phyloP scores from a whole-genome alignment of 176 grass and related monocot genomes.

The Carex parvula region DNA sequence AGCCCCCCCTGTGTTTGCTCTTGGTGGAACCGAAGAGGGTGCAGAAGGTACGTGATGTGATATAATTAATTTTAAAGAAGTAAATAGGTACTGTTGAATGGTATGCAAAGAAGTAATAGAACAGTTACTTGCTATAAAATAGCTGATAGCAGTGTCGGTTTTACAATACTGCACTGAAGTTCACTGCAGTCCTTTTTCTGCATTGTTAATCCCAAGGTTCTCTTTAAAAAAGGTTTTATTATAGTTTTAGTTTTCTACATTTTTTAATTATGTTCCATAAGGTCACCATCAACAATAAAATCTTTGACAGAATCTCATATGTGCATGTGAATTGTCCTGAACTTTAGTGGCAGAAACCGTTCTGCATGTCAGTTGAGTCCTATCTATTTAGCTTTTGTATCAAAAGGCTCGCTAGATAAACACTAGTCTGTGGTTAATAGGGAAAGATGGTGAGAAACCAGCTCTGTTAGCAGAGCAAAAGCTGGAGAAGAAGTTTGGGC shows the following conservation, averaged over 20 bases:
- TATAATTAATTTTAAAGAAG: neutral
- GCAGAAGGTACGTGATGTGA: constrained; percentile 39
- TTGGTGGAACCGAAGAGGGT: constrained; percentile 56
- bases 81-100: neutral
- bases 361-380: neutral
- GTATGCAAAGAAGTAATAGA: neutral
- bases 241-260: neutral
- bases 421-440: neutral
- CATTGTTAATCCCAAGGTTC: neutral
- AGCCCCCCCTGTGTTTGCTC: constrained; percentile 56
- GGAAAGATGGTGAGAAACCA: constrained; percentile 10
- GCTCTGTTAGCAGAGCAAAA: constrained; percentile 17
- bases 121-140: neutral
- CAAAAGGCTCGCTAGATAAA: neutral
- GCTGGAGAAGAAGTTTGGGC: constrained; percentile 28
- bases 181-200: neutral
- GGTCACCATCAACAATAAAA: neutral
- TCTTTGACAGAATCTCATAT: neutral
- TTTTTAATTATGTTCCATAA: neutral
- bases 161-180: neutral
- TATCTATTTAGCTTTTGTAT: constrained; percentile 8
- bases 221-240: neutral
- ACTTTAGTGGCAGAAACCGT: neutral
- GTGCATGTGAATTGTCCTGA: neutral
- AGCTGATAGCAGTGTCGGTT: neutral